Evolutionary conservation across 306 rosid species (phyloP), one percentile per base, ranked within the genome.

Genomic region (Ceratonia siliqua): DNA sequence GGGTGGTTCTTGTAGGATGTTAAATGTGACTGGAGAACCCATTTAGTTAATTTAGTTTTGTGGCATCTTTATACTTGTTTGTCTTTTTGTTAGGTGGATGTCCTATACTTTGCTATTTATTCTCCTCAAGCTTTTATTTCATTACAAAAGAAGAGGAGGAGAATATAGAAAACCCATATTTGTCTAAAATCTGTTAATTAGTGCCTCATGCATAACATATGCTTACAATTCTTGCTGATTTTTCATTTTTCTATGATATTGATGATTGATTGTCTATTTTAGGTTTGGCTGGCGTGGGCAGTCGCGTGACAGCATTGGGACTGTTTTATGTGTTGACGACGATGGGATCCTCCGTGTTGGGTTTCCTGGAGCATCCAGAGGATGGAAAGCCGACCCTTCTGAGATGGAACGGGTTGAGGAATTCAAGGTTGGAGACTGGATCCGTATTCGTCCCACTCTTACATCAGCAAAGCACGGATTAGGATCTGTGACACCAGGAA

Each of bases 221-320:
- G 55, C 65, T 70, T 46, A 36, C 50, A 54, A 49, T 25, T 11
- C 38, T 28, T 59, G 50, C 38, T 68, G 53, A 38, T 15, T 46
- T 75, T 81, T 28, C 25, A 13, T 62, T 76, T 72, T 18, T 27
- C 54, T 61, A 42, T 68, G 15, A 53, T 59, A 69, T 62, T 70
- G 20, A 74, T 77, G 33, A 61, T 45, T 74, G 48, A 20, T 75
- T 80, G 35, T 78, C 42, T 54, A 43, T 68, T 54, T 54, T 64
- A 94, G 99, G 90, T 94, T 94, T 86, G 99, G 99, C 75, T 94
- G 99, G 99, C 99, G 97, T 62, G 98, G 95, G 75, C 99, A 90
- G 84, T 92, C 97, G 46, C 96, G 93, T 22, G 99, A 94, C 80
- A 94, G 99, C 83, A 79, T 94, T 77, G 99, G 99, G 68, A 94